These are phyloP conservation scores for Phytophthora cryptogea DNA, from an alignment of 352 stramenopile species.

Conservation along the genomic window DNA sequence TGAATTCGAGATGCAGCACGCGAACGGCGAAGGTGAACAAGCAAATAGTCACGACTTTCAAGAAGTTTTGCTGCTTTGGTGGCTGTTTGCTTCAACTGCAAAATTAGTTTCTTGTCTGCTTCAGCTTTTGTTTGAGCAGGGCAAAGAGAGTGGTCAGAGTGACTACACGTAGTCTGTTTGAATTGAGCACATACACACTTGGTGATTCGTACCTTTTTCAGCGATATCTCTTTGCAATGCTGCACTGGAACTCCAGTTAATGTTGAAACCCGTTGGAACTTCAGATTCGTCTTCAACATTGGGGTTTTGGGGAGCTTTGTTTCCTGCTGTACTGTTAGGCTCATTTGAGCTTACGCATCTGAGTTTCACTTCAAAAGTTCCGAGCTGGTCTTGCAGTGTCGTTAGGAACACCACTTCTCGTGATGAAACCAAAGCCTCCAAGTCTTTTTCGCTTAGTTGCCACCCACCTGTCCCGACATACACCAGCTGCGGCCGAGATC, in stretches of 20 bases:
- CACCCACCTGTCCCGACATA: slow-evolving; percentile 42
- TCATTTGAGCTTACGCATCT: slow-evolving; percentile 12
- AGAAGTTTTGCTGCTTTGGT: slow-evolving; percentile 18
- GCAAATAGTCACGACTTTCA: slow-evolving; percentile 25
- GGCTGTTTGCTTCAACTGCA: slow-evolving; percentile 38
- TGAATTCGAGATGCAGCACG: slow-evolving; percentile 45
- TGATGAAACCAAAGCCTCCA: slow-evolving; percentile 40
- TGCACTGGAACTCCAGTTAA: slow-evolving; percentile 64
- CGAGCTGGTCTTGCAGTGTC: slow-evolving; percentile 32
- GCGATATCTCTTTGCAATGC: slow-evolving; percentile 51
- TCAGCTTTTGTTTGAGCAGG: slow-evolving; percentile 36
- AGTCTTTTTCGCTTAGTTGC: slow-evolving; percentile 38
- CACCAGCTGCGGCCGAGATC: slow-evolving; percentile 25
- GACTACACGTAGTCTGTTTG: background rate
- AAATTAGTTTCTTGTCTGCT: slow-evolving; percentile 44
- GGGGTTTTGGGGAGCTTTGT: background rate
- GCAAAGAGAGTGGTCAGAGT: slow-evolving; percentile 5
- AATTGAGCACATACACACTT: background rate
- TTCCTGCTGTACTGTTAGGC: background rate
- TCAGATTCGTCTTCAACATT: slow-evolving; percentile 3
- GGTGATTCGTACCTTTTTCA: slow-evolving; percentile 37
- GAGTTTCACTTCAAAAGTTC: slow-evolving; percentile 48
- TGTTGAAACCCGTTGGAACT: slow-evolving; percentile 37
- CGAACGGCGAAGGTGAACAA: slow-evolving; percentile 29
- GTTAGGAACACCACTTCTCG: slow-evolving; percentile 57